These are phyloP conservation scores for Lasiodiplodia theobromae DNA, from an alignment of 2,329 filamentous ascomycete genomes.

Conservation along the genomic window DNA sequence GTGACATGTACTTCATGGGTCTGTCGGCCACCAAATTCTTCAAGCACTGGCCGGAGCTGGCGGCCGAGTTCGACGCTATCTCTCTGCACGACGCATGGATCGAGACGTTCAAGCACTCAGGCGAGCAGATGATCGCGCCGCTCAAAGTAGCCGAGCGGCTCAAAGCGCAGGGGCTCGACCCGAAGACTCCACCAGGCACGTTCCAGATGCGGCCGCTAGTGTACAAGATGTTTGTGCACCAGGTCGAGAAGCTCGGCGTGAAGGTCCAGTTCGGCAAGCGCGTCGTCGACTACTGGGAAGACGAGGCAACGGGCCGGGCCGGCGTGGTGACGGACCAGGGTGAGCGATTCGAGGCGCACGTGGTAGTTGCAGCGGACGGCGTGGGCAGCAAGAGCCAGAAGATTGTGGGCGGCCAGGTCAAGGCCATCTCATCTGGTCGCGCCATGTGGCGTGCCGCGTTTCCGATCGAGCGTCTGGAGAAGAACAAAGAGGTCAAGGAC, in stretches of 20 bases:
- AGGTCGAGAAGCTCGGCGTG: constrained; percentile 55
- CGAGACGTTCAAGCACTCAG: constrained; percentile 62
- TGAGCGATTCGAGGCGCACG: constrained; percentile 50
- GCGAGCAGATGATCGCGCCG: constrained; percentile 57
- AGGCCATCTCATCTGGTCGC: constrained; percentile 48
- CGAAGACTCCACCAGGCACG: constrained; percentile 59
- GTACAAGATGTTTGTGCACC: constrained; percentile 62
- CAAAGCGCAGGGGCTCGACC: constrained; percentile 52
- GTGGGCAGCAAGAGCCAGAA: constrained; percentile 55
- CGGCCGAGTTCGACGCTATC: constrained; percentile 58
- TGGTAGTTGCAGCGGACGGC: constrained; percentile 50
- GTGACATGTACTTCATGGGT: constrained; percentile 68
- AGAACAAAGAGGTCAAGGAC: constrained; percentile 55
- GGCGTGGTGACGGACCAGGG: constrained; percentile 49
- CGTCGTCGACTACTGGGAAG: constrained; percentile 55
- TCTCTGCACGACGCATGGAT: constrained; percentile 63
- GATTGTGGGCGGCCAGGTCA: constrained; percentile 53
- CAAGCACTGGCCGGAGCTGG: constrained; percentile 63
- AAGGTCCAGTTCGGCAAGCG: constrained; percentile 51
- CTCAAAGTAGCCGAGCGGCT: constrained; percentile 60
- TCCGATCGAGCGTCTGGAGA: constrained; percentile 52
- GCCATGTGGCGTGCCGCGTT: constrained; percentile 52
- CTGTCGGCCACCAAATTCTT: constrained; percentile 63
- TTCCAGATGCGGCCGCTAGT: constrained; percentile 65
- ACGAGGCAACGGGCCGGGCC: constrained; percentile 47